phyloP scores from a whole-genome alignment of 176 grass and related monocot species.

The Secale cereale region DNA sequence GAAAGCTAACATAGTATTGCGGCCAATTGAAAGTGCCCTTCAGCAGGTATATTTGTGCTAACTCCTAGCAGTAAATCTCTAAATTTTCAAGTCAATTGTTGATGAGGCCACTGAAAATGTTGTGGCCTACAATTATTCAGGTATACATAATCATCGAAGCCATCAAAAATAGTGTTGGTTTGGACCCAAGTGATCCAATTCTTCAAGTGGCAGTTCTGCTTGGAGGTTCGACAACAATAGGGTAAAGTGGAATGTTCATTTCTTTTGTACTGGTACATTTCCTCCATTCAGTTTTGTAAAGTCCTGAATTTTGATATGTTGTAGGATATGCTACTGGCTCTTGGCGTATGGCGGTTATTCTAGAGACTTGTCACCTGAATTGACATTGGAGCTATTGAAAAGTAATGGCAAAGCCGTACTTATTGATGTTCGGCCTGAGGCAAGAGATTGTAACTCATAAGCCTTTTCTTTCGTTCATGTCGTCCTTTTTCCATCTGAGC shows the following conservation, averaged over 20 bases:
- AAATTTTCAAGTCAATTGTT: background rate
- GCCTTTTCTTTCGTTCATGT: too few species aligned
- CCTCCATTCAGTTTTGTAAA: background rate
- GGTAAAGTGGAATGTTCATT: too few species aligned
- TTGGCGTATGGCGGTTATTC: conserved; percentile 74
- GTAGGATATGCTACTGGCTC: conserved; percentile 71
- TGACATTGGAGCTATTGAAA: too few species aligned
- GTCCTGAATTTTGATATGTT: conserved; percentile 22
- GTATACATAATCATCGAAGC: conserved; percentile 55
- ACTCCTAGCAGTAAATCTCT: background rate
- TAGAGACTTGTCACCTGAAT: background rate
- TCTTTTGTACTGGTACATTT: background rate
- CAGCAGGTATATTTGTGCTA: conserved; percentile 55
- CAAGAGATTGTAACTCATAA: too few species aligned
- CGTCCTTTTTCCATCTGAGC: too few species aligned
- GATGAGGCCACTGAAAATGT: background rate
- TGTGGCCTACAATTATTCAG: conserved; percentile 36
- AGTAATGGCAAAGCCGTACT: too few species aligned
- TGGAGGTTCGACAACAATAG: conserved; percentile 24
- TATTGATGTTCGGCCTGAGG: too few species aligned
- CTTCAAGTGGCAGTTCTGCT: conserved; percentile 65
- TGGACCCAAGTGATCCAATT: conserved; percentile 88
- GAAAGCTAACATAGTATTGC: conserved; percentile 52
- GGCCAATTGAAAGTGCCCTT: conserved; percentile 63
- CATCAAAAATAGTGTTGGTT: conserved; percentile 78